phyloP scores from a whole-genome alignment of 2,329 filamentous ascomycete genomes.

The Sclerotinia borealis region DNA sequence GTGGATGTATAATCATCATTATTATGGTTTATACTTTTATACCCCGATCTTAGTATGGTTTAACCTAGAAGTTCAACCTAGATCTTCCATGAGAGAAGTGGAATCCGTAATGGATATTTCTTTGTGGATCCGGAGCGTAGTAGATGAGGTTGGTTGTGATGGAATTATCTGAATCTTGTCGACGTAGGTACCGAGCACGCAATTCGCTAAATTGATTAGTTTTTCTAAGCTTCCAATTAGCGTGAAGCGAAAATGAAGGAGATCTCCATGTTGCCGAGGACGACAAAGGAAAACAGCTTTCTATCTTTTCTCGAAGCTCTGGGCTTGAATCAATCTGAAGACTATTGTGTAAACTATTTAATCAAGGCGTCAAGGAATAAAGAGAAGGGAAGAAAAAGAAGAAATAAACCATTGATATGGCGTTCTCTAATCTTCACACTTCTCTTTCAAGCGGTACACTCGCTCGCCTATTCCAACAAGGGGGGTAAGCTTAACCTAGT shows the following conservation, averaged over 20 bases:
- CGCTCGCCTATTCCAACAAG: neutral
- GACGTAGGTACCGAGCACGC: conserved; percentile 3
- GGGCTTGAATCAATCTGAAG: neutral
- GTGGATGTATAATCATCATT: neutral
- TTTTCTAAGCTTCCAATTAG: neutral
- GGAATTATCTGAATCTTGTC: neutral
- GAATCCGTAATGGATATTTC: no score
- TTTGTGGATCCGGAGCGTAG: neutral
- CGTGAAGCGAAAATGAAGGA: neutral
- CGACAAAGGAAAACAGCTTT: conserved; percentile 1
- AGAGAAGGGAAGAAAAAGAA: neutral
- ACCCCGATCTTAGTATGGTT: neutral
- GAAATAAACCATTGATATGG: neutral
- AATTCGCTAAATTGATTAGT: conserved; percentile 4
- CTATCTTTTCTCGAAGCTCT: neutral
- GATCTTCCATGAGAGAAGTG: neutral
- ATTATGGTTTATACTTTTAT: neutral
- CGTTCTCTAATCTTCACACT: neutral
- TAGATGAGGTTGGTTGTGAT: neutral
- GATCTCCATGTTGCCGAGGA: neutral
- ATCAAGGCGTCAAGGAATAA: neutral
- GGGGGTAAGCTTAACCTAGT: neutral
- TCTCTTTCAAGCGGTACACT: neutral
- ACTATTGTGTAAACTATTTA: neutral
- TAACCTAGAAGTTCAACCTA: neutral